Base-by-base conservation (phyloP, 2,329 filamentous ascomycete species). In the Basipetospora sp. region DNA sequence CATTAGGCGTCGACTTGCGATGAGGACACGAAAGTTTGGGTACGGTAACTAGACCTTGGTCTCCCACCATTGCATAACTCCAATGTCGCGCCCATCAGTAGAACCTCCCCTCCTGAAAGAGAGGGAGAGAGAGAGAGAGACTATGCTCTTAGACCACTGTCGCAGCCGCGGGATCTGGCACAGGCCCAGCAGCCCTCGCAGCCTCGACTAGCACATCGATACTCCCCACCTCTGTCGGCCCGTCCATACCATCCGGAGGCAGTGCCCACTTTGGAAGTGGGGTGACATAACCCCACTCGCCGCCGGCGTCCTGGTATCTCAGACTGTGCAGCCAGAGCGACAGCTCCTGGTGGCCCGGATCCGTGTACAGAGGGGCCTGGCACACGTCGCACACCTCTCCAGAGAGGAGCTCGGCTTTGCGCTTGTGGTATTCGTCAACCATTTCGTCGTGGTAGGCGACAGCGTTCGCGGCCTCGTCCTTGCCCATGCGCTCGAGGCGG, bases 371-470 rank as follows among this genome's bases (percentile, higher is more conserved):
- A 16, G 84, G 81, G 15, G 90, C 94, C 41, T 80, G 71, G 56
- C 90, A 98, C 25, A 86, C 57, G 5, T 78, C 68, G 55, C 90
- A 98, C 13, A 74, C 61, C 50, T 86, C 66, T 10, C 90, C 90
- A 1, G 87, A 92, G 70, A 96, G 80, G 55, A 84, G 87, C 64
- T 98, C 90, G 1, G 87, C 88, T 49, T 88, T 87, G 49, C 78
- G 75, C 59, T 87, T 85, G 53, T 94, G 76, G 56, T 96, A 96
- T 39, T 80, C 70, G 47, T 87, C 80, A 27, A 94, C 79, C 74
- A 94, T 87, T 48, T 90, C 84, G 52, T 94, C 84, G 53, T 94
- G 83, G 58, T 94, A 96, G 2, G 84, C 83, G 14, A 92, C 79
- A 0, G 90, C 86, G 50, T 93, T 80, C 1, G 88, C 84, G 8